A percentile compares a stretch with the other conserved stretches of the same genome.
Conservation (phyloP, 129 eudicot species). For the Scalesia atractyloides region DNA sequence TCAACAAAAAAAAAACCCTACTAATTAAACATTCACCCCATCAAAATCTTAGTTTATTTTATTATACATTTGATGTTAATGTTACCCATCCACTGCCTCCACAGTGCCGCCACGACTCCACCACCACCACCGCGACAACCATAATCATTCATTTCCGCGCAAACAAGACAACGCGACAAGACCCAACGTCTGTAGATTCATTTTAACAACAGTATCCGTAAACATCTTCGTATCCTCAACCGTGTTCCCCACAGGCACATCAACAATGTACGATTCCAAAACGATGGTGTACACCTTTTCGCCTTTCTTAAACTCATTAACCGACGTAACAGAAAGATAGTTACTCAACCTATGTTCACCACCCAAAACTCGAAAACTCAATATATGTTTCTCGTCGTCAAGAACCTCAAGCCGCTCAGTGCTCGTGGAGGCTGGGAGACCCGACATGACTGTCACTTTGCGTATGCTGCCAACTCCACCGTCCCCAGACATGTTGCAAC, state of each 20-base stretch:
- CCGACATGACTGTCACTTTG: slow-evolving; percentile 74
- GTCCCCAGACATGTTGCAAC: slow-evolving; percentile 57
- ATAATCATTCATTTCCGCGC: slow-evolving; percentile 40
- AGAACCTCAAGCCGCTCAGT: slow-evolving; percentile 71
- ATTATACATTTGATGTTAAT: background rate
- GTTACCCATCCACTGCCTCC: slow-evolving; percentile 17
- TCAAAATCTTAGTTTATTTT: background rate
- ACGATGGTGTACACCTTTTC: slow-evolving; percentile 58
- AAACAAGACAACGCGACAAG: slow-evolving; percentile 58
- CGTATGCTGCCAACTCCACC: slow-evolving; percentile 74
- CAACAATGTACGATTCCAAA: slow-evolving; percentile 74
- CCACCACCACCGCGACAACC: background rate
- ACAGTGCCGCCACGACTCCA: background rate
- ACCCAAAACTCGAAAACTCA: slow-evolving; percentile 82
- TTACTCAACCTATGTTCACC: slow-evolving; percentile 76
- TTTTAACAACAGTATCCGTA: slow-evolving; percentile 76
- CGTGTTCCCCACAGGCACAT: slow-evolving; percentile 79
- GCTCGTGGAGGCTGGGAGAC: slow-evolving; percentile 87
- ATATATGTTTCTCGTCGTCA: slow-evolving; percentile 61
- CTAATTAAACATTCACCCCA: slow-evolving; percentile 2
- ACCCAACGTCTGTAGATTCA: slow-evolving; percentile 73
- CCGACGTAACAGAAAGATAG: slow-evolving; percentile 73
- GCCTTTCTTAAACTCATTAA: slow-evolving; percentile 56
- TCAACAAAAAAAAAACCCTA: slow-evolving; percentile 1
- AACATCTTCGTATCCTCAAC: slow-evolving; percentile 83